phyloP scores from a whole-genome alignment of 352 stramenopile genomes.

The Lagenidium sp. region DNA sequence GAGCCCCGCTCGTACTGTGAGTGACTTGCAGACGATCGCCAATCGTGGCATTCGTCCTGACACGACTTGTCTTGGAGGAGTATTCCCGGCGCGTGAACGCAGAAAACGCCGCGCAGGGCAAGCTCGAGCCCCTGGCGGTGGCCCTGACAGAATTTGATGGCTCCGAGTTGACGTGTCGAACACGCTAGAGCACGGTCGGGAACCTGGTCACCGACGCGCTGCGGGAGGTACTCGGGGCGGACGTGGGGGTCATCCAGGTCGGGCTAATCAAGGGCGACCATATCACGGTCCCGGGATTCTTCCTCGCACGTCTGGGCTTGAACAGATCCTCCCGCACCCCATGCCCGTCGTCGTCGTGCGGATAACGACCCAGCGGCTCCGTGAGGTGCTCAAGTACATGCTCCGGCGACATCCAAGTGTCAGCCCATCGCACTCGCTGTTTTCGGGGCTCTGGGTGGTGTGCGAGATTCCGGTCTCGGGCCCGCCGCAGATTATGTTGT shows the following conservation, averaged over 20 bases:
- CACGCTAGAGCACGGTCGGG: conserved; percentile 56
- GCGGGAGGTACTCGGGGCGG: conserved; percentile 31
- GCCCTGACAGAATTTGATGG: conserved; percentile 47
- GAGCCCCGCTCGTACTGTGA: too few relatives aligned
- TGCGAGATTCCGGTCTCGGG: conserved; percentile 15
- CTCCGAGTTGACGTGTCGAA: conserved; percentile 44
- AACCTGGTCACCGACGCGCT: conserved; percentile 76
- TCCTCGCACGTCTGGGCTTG: conserved; percentile 56
- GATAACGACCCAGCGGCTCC: conserved; percentile 33
- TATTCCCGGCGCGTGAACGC: too few relatives aligned
- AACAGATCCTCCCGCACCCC: conserved; percentile 58
- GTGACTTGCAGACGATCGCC: too few relatives aligned
- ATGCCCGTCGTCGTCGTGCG: conserved; percentile 42
- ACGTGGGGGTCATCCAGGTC: conserved; percentile 69
- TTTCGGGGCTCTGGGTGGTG: conserved; percentile 40
- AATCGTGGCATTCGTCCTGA: too few relatives aligned
- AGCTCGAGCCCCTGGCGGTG: conserved; percentile 22
- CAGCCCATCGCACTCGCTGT: conserved; percentile 66
- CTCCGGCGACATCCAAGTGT: conserved; percentile 44
- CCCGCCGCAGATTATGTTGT: conserved; percentile 18
- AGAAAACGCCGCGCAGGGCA: conserved; percentile 39
- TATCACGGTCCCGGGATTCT: conserved; percentile 34
- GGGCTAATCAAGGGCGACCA: conserved; percentile 73
- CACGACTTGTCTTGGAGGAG: too few relatives aligned
- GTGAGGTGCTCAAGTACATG: conserved; percentile 48